phyloP scores from a whole-genome alignment of 192 early-diverging fungal genomes.

The Backusella australiensis region DNA sequence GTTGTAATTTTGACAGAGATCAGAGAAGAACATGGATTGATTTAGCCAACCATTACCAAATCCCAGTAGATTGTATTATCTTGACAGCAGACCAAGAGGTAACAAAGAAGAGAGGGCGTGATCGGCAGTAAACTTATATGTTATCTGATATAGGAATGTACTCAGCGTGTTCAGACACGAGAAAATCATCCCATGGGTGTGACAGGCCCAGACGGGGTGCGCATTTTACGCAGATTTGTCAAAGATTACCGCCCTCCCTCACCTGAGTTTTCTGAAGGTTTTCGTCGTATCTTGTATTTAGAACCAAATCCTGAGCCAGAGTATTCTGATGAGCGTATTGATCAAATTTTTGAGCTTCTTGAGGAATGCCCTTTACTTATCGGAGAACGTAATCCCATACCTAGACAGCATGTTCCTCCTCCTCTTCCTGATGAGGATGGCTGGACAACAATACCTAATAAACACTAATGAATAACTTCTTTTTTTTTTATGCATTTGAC shows the following conservation, averaged over 20 bases:
- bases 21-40: slow-evolving; percentile 74
- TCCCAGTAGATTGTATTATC: slow-evolving; percentile 64
- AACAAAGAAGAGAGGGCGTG: background rate
- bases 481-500: background rate
- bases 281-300: slow-evolving; percentile 40
- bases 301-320: slow-evolving; percentile 37
- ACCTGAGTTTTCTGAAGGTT: slow-evolving; percentile 38
- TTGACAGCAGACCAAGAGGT: slow-evolving; percentile 60
- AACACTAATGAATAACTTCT: background rate
- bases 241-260: slow-evolving; percentile 43
- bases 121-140: background rate
- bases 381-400: background rate
- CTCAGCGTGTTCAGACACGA: slow-evolving; percentile 60
- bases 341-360: slow-evolving; percentile 20
- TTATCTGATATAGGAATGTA: slow-evolving; percentile 40
- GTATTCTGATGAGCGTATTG: slow-evolving; percentile 43
- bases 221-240: slow-evolving; percentile 62
- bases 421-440: background rate
- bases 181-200: slow-evolving; percentile 71
- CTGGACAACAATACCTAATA: slow-evolving; percentile 1
- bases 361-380: background rate
- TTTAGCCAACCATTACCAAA: slow-evolving; percentile 56
- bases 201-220: slow-evolving; percentile 57
- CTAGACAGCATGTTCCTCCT: background rate
- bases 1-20: slow-evolving; percentile 75